Base-by-base conservation (phyloP, 225 moss, liverwort and hornwort genomes). In the Antitrichia curtipendula region DNA sequence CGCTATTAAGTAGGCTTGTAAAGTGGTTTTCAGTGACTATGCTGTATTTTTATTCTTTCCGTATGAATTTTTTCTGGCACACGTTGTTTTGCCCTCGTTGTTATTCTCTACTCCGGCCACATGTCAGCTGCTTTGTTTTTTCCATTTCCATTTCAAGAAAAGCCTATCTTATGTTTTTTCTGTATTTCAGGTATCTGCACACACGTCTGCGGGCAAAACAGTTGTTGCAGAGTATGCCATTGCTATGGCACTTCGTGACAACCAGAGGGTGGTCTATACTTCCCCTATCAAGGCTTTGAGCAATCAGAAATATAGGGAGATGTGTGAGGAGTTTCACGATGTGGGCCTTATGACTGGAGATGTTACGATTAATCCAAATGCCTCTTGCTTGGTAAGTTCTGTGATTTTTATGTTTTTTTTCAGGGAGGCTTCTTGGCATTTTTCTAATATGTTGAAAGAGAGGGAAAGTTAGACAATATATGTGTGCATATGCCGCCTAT, bases 301-400 rank as follows among this genome's bases (percentile, higher is more conserved):
- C 85, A 99, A 99, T 87, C 96, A 99, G 85, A 99, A 99, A 91
- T 99, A 93, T 69, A 93, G 99, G 80, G 99, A 99, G 88, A 89
- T 99, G 92, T 72, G 90, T 45, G 99, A 97, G 82, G 96, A 99
- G 90, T 99, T 99, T 89, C 87, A 90, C 53, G 99, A 99, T 86
- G 99, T 99, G 82, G 99, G 99, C 56, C 92, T 99, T 43, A 99
- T 99, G 99, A 99, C 97, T 82, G 99, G 99, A 81, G 99, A 99
- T 84, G 97, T 99, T 54, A 97, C 99, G 10, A 99, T 99, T 41
- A 91, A 95, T 64, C 96, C 99, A 45, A 96, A 96, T 94, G 96
- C 99, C 29, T 96, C 99, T 82, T 99, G 99, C 87, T 93, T 99
- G 96, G 99, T 98, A 93, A 75, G 85, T 52, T 58, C 53, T 84